These are phyloP conservation scores for Wickerhamiella siamensis DNA, from an alignment of 805 yeast species.

Conservation along the genomic window DNA sequence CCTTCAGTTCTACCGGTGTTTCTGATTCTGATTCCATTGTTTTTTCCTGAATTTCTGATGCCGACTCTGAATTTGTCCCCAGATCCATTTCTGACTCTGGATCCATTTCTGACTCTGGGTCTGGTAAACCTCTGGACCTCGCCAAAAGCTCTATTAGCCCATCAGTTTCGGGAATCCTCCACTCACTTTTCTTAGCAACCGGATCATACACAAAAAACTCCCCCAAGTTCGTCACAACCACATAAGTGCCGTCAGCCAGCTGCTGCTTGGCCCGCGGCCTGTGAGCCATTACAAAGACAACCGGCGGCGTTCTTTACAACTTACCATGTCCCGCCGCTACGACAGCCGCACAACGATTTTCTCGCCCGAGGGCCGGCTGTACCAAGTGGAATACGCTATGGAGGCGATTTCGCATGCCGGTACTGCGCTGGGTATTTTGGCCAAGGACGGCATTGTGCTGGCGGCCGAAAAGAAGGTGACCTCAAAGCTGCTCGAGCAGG, in stretches of 20 bases:
- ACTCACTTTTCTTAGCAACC: not conserved
- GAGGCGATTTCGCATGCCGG: conserved; percentile 82
- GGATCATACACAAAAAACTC: not conserved
- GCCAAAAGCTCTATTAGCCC: not conserved
- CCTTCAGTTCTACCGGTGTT: not conserved
- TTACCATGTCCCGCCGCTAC: conserved; percentile 78
- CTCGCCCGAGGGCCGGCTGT: conserved; percentile 96
- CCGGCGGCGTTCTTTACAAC: not conserved
- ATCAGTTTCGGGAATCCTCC: not conserved
- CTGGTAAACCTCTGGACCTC: not conserved
- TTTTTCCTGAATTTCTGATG: no score
- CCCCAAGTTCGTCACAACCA: not conserved
- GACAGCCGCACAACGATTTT: conserved; percentile 97
- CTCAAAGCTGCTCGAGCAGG: conserved; percentile 83
- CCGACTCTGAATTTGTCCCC: no score
- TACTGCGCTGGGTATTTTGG: conserved; percentile 64
- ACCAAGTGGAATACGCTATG: conserved; percentile 85
- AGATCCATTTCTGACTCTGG: no score
- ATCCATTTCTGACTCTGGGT: no score
- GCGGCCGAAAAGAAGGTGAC: conserved; percentile 97
- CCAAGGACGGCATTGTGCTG: conserved; percentile 76
- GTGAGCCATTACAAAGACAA: not conserved
- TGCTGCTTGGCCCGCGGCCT: not conserved
- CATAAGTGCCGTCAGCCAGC: not conserved
- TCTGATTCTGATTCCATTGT: not conserved